Base-by-base conservation (phyloP, 106 monocot genomes). In the Alisma plantagoaquatica region DNA sequence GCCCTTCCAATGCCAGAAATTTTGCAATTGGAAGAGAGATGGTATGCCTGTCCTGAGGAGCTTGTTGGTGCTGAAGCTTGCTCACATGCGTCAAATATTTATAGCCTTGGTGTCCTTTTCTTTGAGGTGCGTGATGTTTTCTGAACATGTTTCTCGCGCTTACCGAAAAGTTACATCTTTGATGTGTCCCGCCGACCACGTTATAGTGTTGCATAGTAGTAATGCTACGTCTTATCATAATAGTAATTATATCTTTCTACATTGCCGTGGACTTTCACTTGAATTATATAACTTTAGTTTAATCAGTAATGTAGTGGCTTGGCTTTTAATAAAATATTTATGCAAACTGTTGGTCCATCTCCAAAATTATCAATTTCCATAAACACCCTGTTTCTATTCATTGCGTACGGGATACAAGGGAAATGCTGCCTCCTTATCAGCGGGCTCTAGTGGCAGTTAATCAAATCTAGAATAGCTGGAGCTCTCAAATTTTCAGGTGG, bases 121-220 rank as follows among this genome's bases (percentile, higher is more conserved):
- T 96, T 96, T 74, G 96, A 96, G 89, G 96, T 96, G 54, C 15
- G 41, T n/a, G n/a, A n/a, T n/a, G n/a, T n/a, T n/a, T n/a, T n/a
- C n/a, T n/a, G n/a, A n/a, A n/a, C n/a, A n/a, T n/a, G n/a, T n/a
- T n/a, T n/a, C n/a, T 35, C 19, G 25, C 2, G 20, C 20, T 2
- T 15, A 54, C 25, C 27, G 38, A 28, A 49, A 4, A 24, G 14
- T 48, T 53, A 3, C 14, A 1, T 54, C 33, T 33, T 61, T 25
- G 38, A 45, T 46, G 21, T 25, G 15, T 15, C 52, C 52, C 42
- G 56, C 16, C n/a, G n/a, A n/a, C n/a, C n/a, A n/a, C n/a, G n/a
- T n/a, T n/a, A n/a, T n/a, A n/a, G n/a, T n/a, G n/a, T n/a, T n/a
- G n/a, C n/a, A n/a, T n/a, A n/a, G n/a, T n/a, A n/a, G n/a, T n/a